Conservation (phyloP, 73 alveolate species). For the Stentor roeselii region DNA sequence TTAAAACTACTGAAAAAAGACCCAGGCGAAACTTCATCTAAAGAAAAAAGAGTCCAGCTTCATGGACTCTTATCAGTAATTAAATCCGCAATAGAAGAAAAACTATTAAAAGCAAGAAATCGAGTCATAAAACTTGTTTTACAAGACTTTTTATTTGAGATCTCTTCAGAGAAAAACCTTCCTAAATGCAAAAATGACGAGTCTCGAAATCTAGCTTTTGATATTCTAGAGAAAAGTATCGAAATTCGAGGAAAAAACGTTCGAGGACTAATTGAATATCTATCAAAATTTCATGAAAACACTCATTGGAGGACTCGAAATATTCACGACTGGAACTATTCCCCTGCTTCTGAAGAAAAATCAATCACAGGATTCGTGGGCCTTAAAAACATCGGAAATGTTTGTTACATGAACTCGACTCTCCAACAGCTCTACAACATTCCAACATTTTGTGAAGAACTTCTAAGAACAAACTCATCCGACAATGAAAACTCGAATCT, state of each 20-base stretch:
- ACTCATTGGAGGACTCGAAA: slow-evolving; percentile 30
- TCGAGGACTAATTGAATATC: neutral
- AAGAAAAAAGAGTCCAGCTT: neutral
- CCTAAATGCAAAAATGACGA: slow-evolving; percentile 29
- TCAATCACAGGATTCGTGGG: slow-evolving; percentile 64
- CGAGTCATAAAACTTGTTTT: neutral
- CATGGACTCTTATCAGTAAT: slow-evolving; percentile 21
- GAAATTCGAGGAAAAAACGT: neutral
- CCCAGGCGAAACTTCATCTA: slow-evolving; percentile 9
- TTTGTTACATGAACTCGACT: slow-evolving; percentile 94
- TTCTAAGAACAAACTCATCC: slow-evolving; percentile 29
- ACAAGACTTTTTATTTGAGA: slow-evolving; percentile 22
- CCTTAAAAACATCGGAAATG: slow-evolving; percentile 74
- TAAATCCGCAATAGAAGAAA: neutral
- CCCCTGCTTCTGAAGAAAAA: slow-evolving; percentile 37
- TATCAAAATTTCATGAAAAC: slow-evolving; percentile 1
- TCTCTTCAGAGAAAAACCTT: neutral
- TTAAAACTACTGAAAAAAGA: neutral
- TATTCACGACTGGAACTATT: slow-evolving; percentile 25
- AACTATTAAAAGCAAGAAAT: neutral
- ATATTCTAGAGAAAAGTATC: neutral
- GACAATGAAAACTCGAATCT: slow-evolving; percentile 14
- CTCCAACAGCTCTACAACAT: slow-evolving; percentile 90
- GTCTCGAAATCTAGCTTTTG: slow-evolving; percentile 9
- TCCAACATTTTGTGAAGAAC: slow-evolving; percentile 55